Conservation (phyloP, 129 eudicot genomes). For the Solidago caesia region DNA sequence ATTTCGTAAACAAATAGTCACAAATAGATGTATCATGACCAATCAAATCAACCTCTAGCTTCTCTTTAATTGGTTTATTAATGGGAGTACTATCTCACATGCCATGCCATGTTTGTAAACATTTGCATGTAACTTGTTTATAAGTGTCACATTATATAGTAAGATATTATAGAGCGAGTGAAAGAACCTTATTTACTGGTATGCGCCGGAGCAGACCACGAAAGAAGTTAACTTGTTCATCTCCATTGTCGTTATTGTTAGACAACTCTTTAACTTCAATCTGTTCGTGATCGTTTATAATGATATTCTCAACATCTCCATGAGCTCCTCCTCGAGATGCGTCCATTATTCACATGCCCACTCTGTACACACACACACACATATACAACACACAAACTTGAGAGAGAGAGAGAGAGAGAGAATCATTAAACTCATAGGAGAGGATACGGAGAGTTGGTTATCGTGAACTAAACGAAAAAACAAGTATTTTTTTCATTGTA, state of each 20-base stretch:
- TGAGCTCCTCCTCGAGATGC: constrained; percentile 61
- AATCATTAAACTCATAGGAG: background rate
- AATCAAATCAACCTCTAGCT: too few relatives aligned
- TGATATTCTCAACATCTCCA: constrained; percentile 24
- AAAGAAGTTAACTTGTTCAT: constrained; percentile 23
- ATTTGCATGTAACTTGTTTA: too few relatives aligned
- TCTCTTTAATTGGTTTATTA: too few relatives aligned
- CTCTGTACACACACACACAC: constrained; percentile 21
- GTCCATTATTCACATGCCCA: constrained; percentile 62
- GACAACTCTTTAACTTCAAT: constrained; percentile 26
- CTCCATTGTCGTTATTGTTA: constrained; percentile 19
- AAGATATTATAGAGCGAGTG: background rate
- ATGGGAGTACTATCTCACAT: too few relatives aligned
- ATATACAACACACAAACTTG: background rate
- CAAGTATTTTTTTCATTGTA: background rate
- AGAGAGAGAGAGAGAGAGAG: constrained; percentile 16
- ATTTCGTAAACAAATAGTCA: too few relatives aligned
- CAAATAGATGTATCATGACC: too few relatives aligned
- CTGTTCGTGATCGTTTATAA: constrained; percentile 30
- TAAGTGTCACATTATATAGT: too few relatives aligned
- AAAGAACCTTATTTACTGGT: constrained; percentile 40
- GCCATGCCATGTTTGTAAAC: too few relatives aligned
- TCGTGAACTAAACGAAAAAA: constrained; percentile 12
- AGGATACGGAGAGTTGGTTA: constrained; percentile 24
- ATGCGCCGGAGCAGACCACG: constrained; percentile 34